Evolutionary conservation across 331 rosid species (phyloP).

Genomic region (Pyrus hybrid): DNA sequence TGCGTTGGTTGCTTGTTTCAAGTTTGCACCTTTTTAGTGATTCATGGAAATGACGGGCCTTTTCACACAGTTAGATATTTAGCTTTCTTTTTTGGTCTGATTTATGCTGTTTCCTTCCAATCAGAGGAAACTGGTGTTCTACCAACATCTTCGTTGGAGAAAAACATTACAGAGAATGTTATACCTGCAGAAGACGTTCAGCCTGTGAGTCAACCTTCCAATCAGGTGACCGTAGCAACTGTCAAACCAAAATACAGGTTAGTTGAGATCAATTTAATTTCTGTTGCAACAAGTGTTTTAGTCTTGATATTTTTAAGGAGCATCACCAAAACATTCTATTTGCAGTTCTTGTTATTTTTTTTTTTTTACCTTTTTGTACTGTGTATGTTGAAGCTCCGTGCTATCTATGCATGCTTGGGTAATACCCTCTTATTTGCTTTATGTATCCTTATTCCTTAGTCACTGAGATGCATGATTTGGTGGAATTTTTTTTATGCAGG

Average conservation of each 20-base stretch:
- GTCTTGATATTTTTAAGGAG: background rate
- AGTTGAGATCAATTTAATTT: constrained; percentile 4
- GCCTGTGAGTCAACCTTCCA: constrained; percentile 19
- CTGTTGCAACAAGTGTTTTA: background rate
- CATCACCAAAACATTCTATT: background rate
- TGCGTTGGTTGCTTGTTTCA: constrained; percentile 12
- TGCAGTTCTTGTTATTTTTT: background rate
- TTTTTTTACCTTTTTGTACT: background rate
- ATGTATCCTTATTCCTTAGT: background rate
- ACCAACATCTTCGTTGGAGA: constrained; percentile 20
- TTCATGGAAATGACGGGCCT: background rate
- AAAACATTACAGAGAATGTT: constrained; percentile 15
- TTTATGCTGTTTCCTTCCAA: constrained; percentile 24
- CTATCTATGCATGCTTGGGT: background rate
- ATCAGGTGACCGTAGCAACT: constrained; percentile 19
- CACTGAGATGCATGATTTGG: background rate
- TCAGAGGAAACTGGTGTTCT: constrained; percentile 52
- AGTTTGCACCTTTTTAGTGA: background rate
- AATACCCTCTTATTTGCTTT: background rate
- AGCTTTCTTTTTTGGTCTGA: background rate
- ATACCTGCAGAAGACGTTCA: constrained; percentile 17
- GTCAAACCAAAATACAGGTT: constrained; percentile 74
- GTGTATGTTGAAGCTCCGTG: background rate
- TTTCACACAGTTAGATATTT: background rate
- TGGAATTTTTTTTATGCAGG: constrained; percentile 31